Evolutionary conservation across 306 rosid species (phyloP).

Genomic region (Vigna nakashimae): DNA sequence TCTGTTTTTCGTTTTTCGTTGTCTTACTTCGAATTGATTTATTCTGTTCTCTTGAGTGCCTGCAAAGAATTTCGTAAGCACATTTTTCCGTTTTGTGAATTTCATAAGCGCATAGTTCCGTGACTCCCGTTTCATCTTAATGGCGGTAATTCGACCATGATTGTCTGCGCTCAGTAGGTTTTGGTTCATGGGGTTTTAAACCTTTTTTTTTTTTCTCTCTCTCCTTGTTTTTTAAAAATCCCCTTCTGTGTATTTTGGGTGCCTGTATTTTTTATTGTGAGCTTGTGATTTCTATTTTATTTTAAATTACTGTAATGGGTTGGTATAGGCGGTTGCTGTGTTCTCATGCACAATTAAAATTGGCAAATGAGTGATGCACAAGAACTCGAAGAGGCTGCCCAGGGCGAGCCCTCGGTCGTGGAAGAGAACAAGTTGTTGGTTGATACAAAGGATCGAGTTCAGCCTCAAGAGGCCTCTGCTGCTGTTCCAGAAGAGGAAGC

Average conservation of each 20-base stretch:
- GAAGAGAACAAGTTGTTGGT: conserved; percentile 45
- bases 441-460: conserved; percentile 41
- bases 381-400: conserved; percentile 54
- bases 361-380: conserved; percentile 67
- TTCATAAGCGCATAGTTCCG: conserved; percentile 15
- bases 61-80: background rate
- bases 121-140: background rate
- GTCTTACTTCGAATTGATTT: background rate
- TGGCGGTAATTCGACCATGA: background rate
- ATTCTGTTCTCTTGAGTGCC: conserved; percentile 4
- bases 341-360: conserved; percentile 45
- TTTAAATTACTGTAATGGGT: conserved; percentile 19
- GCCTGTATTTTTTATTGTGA: background rate
- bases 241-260: background rate
- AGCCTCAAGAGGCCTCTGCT: conserved; percentile 41
- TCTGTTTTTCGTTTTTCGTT: background rate
- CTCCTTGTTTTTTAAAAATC: background rate
- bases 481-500: conserved; percentile 43
- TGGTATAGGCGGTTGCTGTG: conserved; percentile 44
- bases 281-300: background rate
- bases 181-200: conserved; percentile 14
- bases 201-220: background rate
- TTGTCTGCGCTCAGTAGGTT: conserved; percentile 42
- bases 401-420: conserved; percentile 31
- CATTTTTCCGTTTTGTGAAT: conserved; percentile 14